Percentiles rank a stretch among this genome's conserved stretches.
phyloP scores from a whole-genome alignment of 2,329 filamentous ascomycete genomes.

The Colletotrichum brevisporum region DNA sequence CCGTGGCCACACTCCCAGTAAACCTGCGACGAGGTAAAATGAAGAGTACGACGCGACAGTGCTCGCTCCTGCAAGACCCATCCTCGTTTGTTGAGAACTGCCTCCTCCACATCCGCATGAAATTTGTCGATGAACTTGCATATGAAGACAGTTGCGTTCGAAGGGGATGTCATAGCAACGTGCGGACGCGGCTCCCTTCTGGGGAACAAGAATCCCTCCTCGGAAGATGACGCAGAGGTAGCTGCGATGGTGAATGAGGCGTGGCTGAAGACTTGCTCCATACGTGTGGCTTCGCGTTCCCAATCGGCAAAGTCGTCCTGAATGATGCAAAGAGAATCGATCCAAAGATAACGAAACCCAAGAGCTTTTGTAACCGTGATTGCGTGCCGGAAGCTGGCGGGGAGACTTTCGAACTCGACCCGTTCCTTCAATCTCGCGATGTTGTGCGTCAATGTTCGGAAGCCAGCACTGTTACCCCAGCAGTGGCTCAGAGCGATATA shows the following conservation, averaged over 20 bases:
- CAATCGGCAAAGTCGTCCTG: conserved; percentile 42
- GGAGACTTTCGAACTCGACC: conserved; percentile 26
- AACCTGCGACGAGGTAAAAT: conserved; percentile 52
- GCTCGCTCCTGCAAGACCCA: conserved; percentile 58
- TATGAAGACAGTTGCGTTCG: conserved; percentile 40
- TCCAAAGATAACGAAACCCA: conserved; percentile 42
- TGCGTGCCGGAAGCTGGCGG: conserved; percentile 38
- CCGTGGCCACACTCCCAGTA: conserved; percentile 56
- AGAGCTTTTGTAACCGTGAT: conserved; percentile 37
- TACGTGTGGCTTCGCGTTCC: conserved; percentile 36
- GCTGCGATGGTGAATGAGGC: conserved; percentile 24
- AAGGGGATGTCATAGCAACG: neutral
- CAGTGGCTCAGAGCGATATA: conserved; percentile 44
- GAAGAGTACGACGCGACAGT: conserved; percentile 53
- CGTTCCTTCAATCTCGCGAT: neutral
- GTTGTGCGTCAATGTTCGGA: neutral
- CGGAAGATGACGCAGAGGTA: conserved; percentile 10
- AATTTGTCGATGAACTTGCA: conserved; percentile 52
- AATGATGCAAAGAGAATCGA: conserved; percentile 43
- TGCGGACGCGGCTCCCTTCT: neutral
- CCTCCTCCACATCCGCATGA: conserved; percentile 47
- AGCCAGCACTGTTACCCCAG: conserved; percentile 34
- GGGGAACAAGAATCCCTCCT: conserved; percentile 16
- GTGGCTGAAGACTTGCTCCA: conserved; percentile 33
- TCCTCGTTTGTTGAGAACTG: conserved; percentile 50